Percentiles rank a stretch among this genome's conserved stretches.
These are phyloP conservation scores for Crepidotus variabilis DNA, from an alignment of 768 basidiomycete species.

Conservation along the genomic window DNA sequence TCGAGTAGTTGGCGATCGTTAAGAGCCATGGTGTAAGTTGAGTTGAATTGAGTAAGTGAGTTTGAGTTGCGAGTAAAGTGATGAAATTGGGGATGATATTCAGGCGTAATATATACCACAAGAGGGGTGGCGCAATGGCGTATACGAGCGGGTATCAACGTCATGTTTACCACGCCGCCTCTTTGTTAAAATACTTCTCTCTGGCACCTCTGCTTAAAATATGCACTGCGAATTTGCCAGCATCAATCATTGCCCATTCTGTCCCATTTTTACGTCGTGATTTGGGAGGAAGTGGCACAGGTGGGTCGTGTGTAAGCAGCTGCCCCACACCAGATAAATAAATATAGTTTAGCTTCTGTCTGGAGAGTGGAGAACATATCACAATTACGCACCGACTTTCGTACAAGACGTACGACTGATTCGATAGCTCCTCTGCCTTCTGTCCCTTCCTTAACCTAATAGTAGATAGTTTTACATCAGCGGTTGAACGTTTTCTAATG, in stretches of 20 bases:
- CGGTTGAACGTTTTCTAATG: too few species aligned
- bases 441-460: constrained; percentile 79
- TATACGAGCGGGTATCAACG: constrained; percentile 19
- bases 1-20: constrained; percentile 17
- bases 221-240: constrained; percentile 77
- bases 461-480: constrained; percentile 3
- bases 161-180: constrained; percentile 23
- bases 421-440: constrained; percentile 78
- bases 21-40: constrained; percentile 27
- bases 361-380: neutral
- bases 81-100: constrained; percentile 5
- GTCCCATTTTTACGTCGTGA: constrained; percentile 55
- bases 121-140: constrained; percentile 2
- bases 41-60: neutral
- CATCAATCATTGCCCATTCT: constrained; percentile 85
- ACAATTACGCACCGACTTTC: constrained; percentile 58
- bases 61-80: constrained; percentile 4
- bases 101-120: neutral
- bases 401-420: constrained; percentile 62
- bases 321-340: constrained; percentile 19
- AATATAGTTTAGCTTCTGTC: neutral
- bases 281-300: constrained; percentile 60
- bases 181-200: constrained; percentile 59
- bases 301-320: constrained; percentile 58
- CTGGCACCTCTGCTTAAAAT: constrained; percentile 63